Base-by-base conservation (phyloP, 2,329 filamentous ascomycete genomes). In the Hymenoscyphus linearis region DNA sequence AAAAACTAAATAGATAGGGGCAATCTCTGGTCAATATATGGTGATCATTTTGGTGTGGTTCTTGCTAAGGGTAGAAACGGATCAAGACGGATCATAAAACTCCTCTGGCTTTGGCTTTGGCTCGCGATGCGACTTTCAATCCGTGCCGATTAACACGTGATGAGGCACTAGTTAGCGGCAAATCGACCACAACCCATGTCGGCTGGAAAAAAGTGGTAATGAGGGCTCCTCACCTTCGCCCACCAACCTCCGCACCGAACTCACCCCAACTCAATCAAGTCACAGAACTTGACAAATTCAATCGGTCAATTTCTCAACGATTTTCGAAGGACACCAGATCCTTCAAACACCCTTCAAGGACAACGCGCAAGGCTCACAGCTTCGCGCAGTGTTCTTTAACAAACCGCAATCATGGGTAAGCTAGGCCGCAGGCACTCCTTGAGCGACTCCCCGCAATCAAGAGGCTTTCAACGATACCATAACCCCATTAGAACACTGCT, bases 351-450 rank as follows among this genome's bases (percentile, higher is more conserved):
- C 34, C 52, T 34, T 31, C 31, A 58, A 61, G 66, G 70, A 71
- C 68, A 67, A 66, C 62, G 69, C 70, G 69, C 70, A 71, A 68
- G 68, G 61, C 62, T 63, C 62, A 52, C 56, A 65, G 63, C 65
- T 67, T 65, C 68, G 80, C 80, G 79, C 79, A 75, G 77, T 69
- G 74, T 74, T 74, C 64, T 27, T 64, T 53, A 70, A 71, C 73
- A 74, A 76, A 77, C 78, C 81, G 82, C 82, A 83, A 85, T 78
- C 80, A 85, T 85, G 83, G 80, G 83, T 85, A 76, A 75, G 81
- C 71, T 63, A 57, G 59, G 25, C 35, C 25, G 62, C 64, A 60
- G 34, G 62, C 60, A 62, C 57, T 54, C 55, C 56, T 57, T 59
- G 55, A 61, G 60, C 55, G 7, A 26, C 36, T 18, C 16, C 34